These are phyloP conservation scores for Athelia psychrophila DNA, from an alignment of 1,284 basidiomycete genomes.

Conservation along the genomic window DNA sequence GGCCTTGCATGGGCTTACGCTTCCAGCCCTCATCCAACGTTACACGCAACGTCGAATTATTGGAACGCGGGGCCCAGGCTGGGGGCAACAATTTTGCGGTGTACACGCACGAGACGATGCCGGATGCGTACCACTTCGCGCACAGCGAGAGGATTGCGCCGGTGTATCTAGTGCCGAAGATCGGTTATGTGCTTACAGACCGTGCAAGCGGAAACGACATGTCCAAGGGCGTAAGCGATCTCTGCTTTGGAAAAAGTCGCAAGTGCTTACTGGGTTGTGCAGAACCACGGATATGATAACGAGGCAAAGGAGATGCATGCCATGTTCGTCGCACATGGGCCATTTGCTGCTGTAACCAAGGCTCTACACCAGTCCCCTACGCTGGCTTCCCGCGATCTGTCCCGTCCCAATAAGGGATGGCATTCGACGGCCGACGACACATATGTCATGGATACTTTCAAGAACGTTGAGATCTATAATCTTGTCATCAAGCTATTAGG, in stretches of 20 bases:
- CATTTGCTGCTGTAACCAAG: slow-evolving; percentile 72
- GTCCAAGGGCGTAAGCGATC: slow-evolving; percentile 69
- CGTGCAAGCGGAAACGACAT: slow-evolving; percentile 58
- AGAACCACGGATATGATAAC: slow-evolving; percentile 89
- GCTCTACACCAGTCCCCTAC: slow-evolving; percentile 37
- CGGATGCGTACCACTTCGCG: slow-evolving; percentile 74
- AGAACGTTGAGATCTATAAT: slow-evolving; percentile 84
- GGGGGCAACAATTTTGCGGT: slow-evolving; percentile 71
- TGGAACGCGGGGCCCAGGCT: slow-evolving; percentile 48
- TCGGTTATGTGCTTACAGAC: slow-evolving; percentile 74
- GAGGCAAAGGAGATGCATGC: slow-evolving; percentile 77
- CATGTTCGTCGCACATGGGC: slow-evolving; percentile 88
- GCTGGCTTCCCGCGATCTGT: slow-evolving; percentile 20
- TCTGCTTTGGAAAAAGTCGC: neutral
- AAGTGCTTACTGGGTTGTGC: slow-evolving; percentile 3
- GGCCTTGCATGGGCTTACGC: slow-evolving; percentile 83
- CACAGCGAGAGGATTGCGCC: slow-evolving; percentile 77
- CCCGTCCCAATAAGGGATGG: slow-evolving; percentile 53
- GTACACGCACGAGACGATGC: slow-evolving; percentile 82
- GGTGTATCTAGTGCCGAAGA: slow-evolving; percentile 79
- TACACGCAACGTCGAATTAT: slow-evolving; percentile 49
- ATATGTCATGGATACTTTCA: slow-evolving; percentile 76
- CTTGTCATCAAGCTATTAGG: slow-evolving; percentile 76
- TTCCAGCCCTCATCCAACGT: slow-evolving; percentile 62
- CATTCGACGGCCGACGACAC: slow-evolving; percentile 61